Evolutionary conservation across 208 protist species (phyloP).

Genomic region (Leishmania tarentolae): DNA sequence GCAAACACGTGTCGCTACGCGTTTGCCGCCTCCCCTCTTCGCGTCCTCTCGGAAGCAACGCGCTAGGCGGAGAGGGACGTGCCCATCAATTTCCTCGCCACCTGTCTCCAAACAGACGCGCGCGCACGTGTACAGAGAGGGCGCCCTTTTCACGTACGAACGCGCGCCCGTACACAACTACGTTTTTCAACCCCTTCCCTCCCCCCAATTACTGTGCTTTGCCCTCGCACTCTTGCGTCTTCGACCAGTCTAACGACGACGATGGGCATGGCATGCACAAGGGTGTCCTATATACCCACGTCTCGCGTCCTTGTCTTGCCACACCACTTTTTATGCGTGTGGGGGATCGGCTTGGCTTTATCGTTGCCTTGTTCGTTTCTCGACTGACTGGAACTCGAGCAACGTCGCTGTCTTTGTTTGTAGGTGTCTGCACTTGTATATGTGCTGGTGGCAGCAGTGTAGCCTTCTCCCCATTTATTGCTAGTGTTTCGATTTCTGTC

Average conservation of each 20-base stretch:
- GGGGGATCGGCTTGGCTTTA: neutral
- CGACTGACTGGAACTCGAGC: neutral
- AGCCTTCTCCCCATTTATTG: too few species aligned
- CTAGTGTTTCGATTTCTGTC: neutral
- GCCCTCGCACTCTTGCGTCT: neutral
- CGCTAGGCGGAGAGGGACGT: neutral
- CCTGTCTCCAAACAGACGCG: neutral
- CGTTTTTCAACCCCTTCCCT: neutral
- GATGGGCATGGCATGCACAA: neutral
- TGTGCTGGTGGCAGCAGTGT: too few species aligned
- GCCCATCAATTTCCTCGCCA: neutral
- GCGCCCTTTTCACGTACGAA: neutral
- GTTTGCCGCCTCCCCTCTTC: neutral
- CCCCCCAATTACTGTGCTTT: neutral
- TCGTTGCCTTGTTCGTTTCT: neutral
- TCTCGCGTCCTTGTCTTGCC: neutral
- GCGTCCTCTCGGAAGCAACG: neutral
- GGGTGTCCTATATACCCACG: neutral
- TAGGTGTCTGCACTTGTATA: too few species aligned
- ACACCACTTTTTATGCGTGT: neutral
- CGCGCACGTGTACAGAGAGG: neutral
- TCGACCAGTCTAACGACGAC: neutral
- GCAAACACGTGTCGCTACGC: neutral
- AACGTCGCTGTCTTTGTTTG: neutral
- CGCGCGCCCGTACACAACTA: neutral